Conservation (phyloP, 1,284 basidiomycete species). For the Leccinum proximum region DNA sequence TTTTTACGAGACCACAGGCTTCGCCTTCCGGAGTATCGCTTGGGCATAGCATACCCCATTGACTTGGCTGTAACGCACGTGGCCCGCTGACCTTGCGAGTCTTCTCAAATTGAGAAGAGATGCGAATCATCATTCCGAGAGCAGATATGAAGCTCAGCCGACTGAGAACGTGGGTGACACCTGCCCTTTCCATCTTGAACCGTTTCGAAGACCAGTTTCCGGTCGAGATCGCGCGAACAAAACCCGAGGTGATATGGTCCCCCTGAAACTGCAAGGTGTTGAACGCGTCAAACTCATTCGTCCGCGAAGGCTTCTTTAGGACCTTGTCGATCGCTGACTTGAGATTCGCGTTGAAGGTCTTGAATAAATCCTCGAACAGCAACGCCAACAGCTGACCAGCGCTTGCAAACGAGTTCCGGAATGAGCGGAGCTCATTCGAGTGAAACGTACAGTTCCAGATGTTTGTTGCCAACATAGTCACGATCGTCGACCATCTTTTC, state of each 20-base stretch:
- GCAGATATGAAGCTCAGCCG: slow-evolving; percentile 97
- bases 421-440: slow-evolving; percentile 4
- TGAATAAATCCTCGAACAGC: slow-evolving; percentile 98
- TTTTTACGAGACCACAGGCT: slow-evolving; percentile 98
- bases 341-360: slow-evolving; percentile 97
- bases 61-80: slow-evolving; percentile 94
- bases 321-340: slow-evolving; percentile 98
- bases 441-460: slow-evolving; percentile 84
- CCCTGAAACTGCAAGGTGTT: slow-evolving; percentile 93
- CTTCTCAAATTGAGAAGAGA: slow-evolving; percentile 99
- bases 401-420: slow-evolving; percentile 44
- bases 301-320: slow-evolving; percentile 94
- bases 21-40: slow-evolving; percentile 99
- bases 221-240: slow-evolving; percentile 97
- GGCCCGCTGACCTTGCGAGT: slow-evolving; percentile 99
- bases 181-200: slow-evolving; percentile 99
- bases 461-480: slow-evolving; percentile 99
- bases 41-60: slow-evolving; percentile 99
- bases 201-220: slow-evolving; percentile 99
- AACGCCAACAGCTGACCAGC: slow-evolving; percentile 96
- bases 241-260: slow-evolving; percentile 95
- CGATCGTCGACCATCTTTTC: slow-evolving; percentile 98
- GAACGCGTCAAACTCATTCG: slow-evolving; percentile 94
- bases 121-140: slow-evolving; percentile 99
- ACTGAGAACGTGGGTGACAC: slow-evolving; percentile 97